These are phyloP conservation scores for Geotrichum australiense DNA, from an alignment of 1,139 yeast species.

Conservation along the genomic window DNA sequence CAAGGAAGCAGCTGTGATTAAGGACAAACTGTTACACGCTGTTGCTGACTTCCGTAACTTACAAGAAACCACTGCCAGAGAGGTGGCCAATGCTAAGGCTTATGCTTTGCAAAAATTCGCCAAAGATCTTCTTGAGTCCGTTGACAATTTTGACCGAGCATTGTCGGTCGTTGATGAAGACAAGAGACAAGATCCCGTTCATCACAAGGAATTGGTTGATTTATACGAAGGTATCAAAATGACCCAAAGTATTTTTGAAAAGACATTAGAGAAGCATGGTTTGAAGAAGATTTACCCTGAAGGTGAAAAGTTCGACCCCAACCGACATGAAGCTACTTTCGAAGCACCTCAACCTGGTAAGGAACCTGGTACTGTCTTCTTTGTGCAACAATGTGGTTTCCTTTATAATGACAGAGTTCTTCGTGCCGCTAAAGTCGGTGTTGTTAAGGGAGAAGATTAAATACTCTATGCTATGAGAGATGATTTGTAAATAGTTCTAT, in stretches of 20 bases:
- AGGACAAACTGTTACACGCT: conserved; percentile 75
- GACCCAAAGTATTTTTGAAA: conserved; percentile 84
- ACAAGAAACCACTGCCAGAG: conserved; percentile 85
- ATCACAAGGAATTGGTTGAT: conserved; percentile 54
- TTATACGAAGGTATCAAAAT: conserved; percentile 84
- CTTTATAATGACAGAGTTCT: conserved; percentile 79
- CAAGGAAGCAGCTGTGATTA: conserved; percentile 74
- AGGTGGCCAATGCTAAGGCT: conserved; percentile 78
- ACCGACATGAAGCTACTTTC: conserved; percentile 87
- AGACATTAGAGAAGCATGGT: conserved; percentile 77
- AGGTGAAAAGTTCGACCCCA: conserved; percentile 84
- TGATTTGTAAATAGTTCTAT: conserved; percentile 1
- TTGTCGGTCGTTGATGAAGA: conserved; percentile 67
- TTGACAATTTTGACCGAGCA: conserved; percentile 89
- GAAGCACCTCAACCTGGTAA: conserved; percentile 83
- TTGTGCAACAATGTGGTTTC: conserved; percentile 88
- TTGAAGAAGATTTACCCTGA: conserved; percentile 73
- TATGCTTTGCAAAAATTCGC: conserved; percentile 92
- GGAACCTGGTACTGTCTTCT: conserved; percentile 90
- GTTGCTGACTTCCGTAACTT: conserved; percentile 90
- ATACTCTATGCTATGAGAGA: conserved; percentile 1
- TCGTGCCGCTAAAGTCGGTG: conserved; percentile 95
- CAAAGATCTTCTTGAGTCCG: conserved; percentile 79
- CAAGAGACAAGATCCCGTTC: conserved; percentile 30
- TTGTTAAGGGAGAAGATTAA: conserved; percentile 50